Base-by-base conservation (phyloP, 2,329 filamentous ascomycete species). In the Aspergillus sp. region DNA sequence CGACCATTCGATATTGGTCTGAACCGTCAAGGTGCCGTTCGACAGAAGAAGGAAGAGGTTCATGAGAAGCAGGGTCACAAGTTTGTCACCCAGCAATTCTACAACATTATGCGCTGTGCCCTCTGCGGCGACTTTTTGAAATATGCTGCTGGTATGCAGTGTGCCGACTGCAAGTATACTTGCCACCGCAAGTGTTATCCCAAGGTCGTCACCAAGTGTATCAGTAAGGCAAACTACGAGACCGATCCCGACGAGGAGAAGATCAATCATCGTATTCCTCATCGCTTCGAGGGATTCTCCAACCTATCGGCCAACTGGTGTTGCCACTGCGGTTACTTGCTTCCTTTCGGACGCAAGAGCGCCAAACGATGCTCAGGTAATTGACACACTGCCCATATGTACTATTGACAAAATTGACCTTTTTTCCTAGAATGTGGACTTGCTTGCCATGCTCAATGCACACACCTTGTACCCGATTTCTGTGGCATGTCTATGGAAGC, bases 41-140 rank as follows among this genome's bases (percentile, higher is more conserved):
- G 93, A 54, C 91, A 98, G 71, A 88, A 89, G 62, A 98, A 98
- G 74, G 93, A 98, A 68, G 90, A 97, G 61, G 85, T 98, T 5
- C 88, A 96, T 71, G 93, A 98, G 72, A 95, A 96, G 76, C 96
- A 95, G 65, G 93, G 93, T 39, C 93, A 98, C 83, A 98, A 97
- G 72, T 98, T 98, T 63, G 85, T 97, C 44, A 88, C 93, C 61
- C 90, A 96, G 66, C 93, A 96, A 67, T 98, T 98, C 70, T 98
- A 97, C 83, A 98, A 97, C 77, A 96, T 98, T 63, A 98, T 98
- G 93, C 91, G 93, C 50, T 98, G 93, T 70, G 93, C 93, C 10
- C 82, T 97, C 31, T 98, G 93, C 65, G 93, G 90, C 47, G 93
- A 98, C 56, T 97, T 98, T 62, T 85, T 98, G 71, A 98, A 97